Conservation (phyloP, 164 flowering plant species). For the Pachysandra terminalis region DNA sequence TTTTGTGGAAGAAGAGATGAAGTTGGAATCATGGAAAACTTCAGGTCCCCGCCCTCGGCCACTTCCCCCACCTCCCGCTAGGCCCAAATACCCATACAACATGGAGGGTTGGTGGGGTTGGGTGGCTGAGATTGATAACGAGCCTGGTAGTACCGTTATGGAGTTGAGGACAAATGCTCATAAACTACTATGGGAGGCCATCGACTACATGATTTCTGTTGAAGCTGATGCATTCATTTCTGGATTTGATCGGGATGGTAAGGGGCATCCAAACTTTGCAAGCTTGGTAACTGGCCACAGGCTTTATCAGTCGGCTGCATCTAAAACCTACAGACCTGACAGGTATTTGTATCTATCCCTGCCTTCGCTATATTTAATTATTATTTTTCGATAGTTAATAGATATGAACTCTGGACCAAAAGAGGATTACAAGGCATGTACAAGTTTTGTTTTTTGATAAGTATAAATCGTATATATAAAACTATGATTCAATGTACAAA, state of each 20-base stretch:
- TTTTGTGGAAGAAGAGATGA: conserved; percentile 36
- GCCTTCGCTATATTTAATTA: not conserved
- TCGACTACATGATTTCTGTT: conserved; percentile 67
- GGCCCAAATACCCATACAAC: conserved; percentile 76
- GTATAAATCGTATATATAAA: too few relatives aligned
- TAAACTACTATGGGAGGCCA: conserved; percentile 95
- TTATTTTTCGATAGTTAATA: not conserved
- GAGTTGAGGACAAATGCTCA: conserved; percentile 94
- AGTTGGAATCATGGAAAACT: conserved; percentile 61
- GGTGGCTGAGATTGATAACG: conserved; percentile 95
- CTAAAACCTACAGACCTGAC: conserved; percentile 73
- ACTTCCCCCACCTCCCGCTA: conserved; percentile 92
- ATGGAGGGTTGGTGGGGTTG: conserved; percentile 99
- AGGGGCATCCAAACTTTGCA: conserved; percentile 85
- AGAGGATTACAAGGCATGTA: not conserved
- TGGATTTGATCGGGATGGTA: conserved; percentile 94
- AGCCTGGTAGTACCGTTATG: conserved; percentile 76
- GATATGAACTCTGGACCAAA: not conserved
- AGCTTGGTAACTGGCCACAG: conserved; percentile 93
- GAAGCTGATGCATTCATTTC: conserved; percentile 92
- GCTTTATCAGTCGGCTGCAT: conserved; percentile 76
- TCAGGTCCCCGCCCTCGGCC: conserved; percentile 93
- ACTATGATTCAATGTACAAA: too few relatives aligned
- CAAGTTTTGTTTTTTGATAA: too few relatives aligned
- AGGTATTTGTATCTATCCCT: conserved; percentile 43